Evolutionary conservation across 164 flowering plant species (phyloP).

Genomic region (Vitis amurensis): DNA sequence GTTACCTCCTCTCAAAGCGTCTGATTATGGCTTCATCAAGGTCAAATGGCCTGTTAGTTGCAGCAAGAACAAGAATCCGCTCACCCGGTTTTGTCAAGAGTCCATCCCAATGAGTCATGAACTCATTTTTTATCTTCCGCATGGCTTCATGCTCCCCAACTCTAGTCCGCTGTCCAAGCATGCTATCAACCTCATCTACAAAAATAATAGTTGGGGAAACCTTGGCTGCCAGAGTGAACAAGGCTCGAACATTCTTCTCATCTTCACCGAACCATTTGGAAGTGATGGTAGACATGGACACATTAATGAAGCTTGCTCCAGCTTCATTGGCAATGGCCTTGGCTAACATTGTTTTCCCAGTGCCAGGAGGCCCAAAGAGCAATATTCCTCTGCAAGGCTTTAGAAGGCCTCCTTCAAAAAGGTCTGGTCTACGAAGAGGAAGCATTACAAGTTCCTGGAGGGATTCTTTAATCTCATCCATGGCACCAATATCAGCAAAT

Average conservation of each 20-base stretch:
- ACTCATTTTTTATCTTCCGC: constrained; percentile 97
- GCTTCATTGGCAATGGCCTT: constrained; percentile 98
- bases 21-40: constrained; percentile 98
- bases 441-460: constrained; percentile 97
- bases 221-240: constrained; percentile 89
- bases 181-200: constrained; percentile 97
- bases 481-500: constrained; percentile 88
- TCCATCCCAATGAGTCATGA: constrained; percentile 99
- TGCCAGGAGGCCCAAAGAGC: constrained; percentile 96
- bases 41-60: constrained; percentile 96
- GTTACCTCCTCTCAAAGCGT: constrained; percentile 91
- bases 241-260: constrained; percentile 92
- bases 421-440: constrained; percentile 94
- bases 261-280: constrained; percentile 99
- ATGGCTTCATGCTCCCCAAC: constrained; percentile 96
- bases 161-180: constrained; percentile 90
- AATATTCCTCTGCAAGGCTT: constrained; percentile 95
- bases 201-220: constrained; percentile 94
- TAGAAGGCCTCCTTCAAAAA: constrained; percentile 84
- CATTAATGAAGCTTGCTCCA: constrained; percentile 96
- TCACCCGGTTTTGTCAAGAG: constrained; percentile 77
- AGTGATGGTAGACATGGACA: constrained; percentile 95
- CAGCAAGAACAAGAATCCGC: constrained; percentile 89
- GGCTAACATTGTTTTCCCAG: constrained; percentile 97
- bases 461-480: constrained; percentile 88